Conservation (phyloP, 2,329 filamentous ascomycete species). For the Ophiostoma populinum region DNA sequence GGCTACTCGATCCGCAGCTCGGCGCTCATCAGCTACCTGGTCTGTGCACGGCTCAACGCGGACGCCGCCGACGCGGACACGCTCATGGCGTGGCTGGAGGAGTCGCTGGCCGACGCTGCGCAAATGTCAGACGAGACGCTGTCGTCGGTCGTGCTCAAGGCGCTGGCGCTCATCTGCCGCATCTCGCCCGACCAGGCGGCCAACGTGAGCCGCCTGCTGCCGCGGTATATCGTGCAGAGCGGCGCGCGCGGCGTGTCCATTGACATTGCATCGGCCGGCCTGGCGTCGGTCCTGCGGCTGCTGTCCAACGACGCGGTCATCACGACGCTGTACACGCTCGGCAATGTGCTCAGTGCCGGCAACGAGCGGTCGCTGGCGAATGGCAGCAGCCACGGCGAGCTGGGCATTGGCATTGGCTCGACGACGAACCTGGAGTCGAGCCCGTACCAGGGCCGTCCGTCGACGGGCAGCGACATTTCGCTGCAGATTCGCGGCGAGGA, state of each 20-base stretch:
- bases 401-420: conserved; percentile 11
- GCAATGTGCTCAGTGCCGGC: conserved; percentile 75
- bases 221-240: conserved; percentile 77
- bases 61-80: conserved; percentile 63
- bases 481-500: conserved; percentile 59
- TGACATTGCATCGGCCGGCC: conserved; percentile 61
- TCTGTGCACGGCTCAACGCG: conserved; percentile 68
- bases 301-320: conserved; percentile 88
- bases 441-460: conserved; percentile 34
- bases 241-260: conserved; percentile 53
- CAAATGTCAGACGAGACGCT: conserved; percentile 71
- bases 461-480: conserved; percentile 63
- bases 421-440: conserved; percentile 16
- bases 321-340: conserved; percentile 88
- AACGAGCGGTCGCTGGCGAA: conserved; percentile 37
- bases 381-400: conserved; percentile 22
- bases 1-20: conserved; percentile 74
- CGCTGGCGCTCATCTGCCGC: conserved; percentile 65
- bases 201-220: conserved; percentile 59
- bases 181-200: conserved; percentile 57
- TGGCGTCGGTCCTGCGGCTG: conserved; percentile 64
- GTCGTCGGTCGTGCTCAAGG: conserved; percentile 62
- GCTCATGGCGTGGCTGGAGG: conserved; percentile 73
- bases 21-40: conserved; percentile 67
- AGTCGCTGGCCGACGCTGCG: conserved; percentile 56